A percentile compares a stretch with the other conserved stretches of the same genome.
These are phyloP conservation scores for Mycena chlorophos DNA, from an alignment of 768 basidiomycete genomes.

Conservation along the genomic window DNA sequence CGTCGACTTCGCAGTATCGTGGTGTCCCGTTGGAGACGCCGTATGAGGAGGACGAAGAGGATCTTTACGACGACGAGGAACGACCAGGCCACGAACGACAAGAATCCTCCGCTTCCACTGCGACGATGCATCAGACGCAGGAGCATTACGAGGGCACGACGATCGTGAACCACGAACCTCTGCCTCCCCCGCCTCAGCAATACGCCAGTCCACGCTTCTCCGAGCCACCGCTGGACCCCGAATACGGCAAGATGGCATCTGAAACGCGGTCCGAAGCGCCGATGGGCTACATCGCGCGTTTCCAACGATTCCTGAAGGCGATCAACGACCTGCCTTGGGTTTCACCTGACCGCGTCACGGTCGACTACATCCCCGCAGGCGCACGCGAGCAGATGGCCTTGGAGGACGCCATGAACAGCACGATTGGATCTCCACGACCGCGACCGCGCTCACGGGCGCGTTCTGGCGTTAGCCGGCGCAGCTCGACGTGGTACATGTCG, in stretches of 20 bases:
- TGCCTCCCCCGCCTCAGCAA: conserved; percentile 14
- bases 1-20: neutral
- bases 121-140: conserved; percentile 24
- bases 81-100: conserved; percentile 21
- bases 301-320: conserved; percentile 35
- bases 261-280: conserved; percentile 37
- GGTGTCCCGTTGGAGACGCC: neutral
- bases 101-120: conserved; percentile 21
- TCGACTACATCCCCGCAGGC: conserved; percentile 44
- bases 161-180: conserved; percentile 19
- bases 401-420: neutral
- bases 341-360: conserved; percentile 40
- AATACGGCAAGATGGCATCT: conserved; percentile 52
- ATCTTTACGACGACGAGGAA: neutral
- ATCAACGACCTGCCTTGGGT: conserved; percentile 49
- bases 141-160: conserved; percentile 26
- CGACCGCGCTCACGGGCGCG: neutral
- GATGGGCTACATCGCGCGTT: conserved; percentile 34
- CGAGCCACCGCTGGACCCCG: conserved; percentile 43
- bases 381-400: conserved; percentile 8
- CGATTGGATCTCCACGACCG: neutral
- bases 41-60: neutral
- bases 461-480: conserved; percentile 16
- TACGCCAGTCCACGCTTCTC: conserved; percentile 38
- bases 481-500: conserved; percentile 29